Conservation (phyloP, 768 basidiomycete genomes). For the Phlebiopsis gigantea region DNA sequence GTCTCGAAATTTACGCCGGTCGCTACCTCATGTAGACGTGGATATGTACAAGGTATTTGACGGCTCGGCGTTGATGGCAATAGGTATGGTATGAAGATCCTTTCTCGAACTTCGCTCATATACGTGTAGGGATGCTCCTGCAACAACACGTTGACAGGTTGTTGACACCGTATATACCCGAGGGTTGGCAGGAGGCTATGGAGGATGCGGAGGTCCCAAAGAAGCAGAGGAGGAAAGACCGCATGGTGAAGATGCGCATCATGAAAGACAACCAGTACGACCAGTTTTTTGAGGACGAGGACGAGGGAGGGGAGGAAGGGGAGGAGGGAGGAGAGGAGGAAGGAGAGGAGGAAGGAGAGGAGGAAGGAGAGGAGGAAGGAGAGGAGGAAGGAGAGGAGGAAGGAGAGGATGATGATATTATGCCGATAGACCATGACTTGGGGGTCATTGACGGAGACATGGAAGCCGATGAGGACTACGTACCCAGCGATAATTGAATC, state of each 20-base stretch:
- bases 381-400: neutral
- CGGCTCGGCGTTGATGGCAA: constrained; percentile 66
- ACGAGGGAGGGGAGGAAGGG: neutral
- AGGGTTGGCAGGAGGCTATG: constrained; percentile 41
- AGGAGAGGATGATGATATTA: neutral
- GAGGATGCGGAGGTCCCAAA: neutral
- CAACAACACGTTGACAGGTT: constrained; percentile 55
- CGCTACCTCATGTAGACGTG: constrained; percentile 17
- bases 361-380: constrained; percentile 1
- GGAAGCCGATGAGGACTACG: neutral
- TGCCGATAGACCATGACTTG: neutral
- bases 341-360: neutral
- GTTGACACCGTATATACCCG: constrained; percentile 36
- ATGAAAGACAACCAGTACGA: no score
- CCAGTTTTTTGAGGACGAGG: neutral
- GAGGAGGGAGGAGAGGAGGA: neutral
- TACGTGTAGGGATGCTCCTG: constrained; percentile 52
- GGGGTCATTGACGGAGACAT: neutral
- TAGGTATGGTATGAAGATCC: constrained; percentile 38
- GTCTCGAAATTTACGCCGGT: neutral
- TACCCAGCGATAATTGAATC: neutral
- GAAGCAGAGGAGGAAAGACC: neutral
- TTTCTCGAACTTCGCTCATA: neutral
- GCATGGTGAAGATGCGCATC: neutral
- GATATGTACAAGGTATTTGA: constrained; percentile 78